phyloP scores from a whole-genome alignment of 306 rosid species.

The Rosa persica region DNA sequence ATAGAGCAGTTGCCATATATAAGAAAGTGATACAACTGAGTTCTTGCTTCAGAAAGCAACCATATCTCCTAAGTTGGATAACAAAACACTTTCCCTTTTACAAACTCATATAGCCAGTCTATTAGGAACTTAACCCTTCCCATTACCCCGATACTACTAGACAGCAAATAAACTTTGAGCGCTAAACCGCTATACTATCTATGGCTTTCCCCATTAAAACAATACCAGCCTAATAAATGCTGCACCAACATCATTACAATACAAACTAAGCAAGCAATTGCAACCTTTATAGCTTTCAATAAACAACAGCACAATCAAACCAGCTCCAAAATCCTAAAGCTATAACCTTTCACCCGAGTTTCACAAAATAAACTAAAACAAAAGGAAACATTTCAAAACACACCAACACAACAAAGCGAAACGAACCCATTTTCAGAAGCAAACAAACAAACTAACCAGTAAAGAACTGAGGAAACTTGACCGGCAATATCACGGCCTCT shows the following conservation, averaged over 20 bases:
- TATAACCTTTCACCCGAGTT: background rate
- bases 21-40: background rate
- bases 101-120: background rate
- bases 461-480: conserved; percentile 94
- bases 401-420: background rate
- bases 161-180: too few relatives aligned
- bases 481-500: conserved; percentile 95
- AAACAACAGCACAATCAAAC: background rate
- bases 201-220: background rate
- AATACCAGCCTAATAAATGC: background rate
- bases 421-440: background rate
- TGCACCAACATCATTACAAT: background rate
- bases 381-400: background rate
- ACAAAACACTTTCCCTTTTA: background rate
- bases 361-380: too few relatives aligned
- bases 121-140: background rate
- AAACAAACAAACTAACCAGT: conserved; percentile 54
- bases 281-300: background rate
- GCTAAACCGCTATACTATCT: too few relatives aligned
- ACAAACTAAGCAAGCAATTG: background rate
- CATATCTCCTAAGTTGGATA: background rate
- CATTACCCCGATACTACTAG: too few relatives aligned
- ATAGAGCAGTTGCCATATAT: background rate
- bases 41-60: background rate
- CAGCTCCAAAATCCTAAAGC: background rate